Conservation (phyloP, 148 eudicot species). For the Gaultheria prostrata region DNA sequence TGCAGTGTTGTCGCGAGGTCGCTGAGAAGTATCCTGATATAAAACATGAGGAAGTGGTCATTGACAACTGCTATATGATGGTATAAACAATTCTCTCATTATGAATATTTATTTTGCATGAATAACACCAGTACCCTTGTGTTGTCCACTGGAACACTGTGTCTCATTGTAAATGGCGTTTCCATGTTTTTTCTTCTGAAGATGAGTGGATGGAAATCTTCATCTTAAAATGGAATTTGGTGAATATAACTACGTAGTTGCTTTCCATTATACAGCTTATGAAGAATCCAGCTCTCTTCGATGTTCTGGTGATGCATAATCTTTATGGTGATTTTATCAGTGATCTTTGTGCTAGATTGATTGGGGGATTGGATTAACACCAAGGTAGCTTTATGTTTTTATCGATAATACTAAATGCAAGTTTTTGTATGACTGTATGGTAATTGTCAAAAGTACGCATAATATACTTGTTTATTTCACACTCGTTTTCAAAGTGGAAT, state of each 20-base stretch:
- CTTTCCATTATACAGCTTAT: slow-evolving; percentile 63
- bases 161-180: background rate
- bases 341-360: slow-evolving; percentile 96
- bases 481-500: background rate
- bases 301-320: slow-evolving; percentile 96
- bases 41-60: slow-evolving; percentile 88
- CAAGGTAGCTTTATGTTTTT: slow-evolving; percentile 50
- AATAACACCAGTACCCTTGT: background rate
- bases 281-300: slow-evolving; percentile 94
- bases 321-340: slow-evolving; percentile 98
- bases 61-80: slow-evolving; percentile 98
- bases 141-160: background rate
- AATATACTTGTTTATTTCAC: background rate
- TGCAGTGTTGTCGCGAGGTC: slow-evolving; percentile 98
- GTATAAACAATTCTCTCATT: slow-evolving; percentile 34
- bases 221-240: background rate
- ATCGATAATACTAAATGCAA: background rate
- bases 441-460: background rate
- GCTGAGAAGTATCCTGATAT: slow-evolving; percentile 97
- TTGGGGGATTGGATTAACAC: slow-evolving; percentile 98
- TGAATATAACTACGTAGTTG: slow-evolving; percentile 3
- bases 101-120: background rate
- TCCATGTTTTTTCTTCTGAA: background rate
- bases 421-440: background rate
- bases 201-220: background rate